Conservation (phyloP, 1,284 basidiomycete genomes). For the Austroboletus niveus region DNA sequence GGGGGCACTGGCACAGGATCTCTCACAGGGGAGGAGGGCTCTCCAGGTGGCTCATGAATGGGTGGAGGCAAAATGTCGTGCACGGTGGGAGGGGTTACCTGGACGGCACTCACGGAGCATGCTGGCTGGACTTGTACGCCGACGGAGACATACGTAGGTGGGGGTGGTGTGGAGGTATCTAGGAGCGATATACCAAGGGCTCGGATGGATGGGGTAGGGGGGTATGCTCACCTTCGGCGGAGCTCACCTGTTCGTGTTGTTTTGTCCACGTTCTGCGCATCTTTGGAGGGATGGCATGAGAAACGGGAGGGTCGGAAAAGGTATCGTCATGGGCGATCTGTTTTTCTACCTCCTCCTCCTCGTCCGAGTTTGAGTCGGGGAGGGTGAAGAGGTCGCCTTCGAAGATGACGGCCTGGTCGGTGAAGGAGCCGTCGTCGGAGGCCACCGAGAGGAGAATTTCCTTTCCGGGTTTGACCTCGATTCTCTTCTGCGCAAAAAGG, state of each 20-base stretch:
- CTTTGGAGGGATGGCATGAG: constrained; percentile 49
- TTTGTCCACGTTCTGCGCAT: constrained; percentile 56
- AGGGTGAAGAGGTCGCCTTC: constrained; percentile 45
- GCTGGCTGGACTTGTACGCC: constrained; percentile 36
- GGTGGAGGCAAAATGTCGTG: constrained; percentile 10
- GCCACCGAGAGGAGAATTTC: constrained; percentile 60
- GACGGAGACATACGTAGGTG: constrained; percentile 32
- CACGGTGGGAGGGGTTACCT: constrained; percentile 30
- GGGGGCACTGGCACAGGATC: constrained; percentile 7
- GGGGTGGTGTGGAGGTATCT: constrained; percentile 23
- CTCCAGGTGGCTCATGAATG: constrained; percentile 2
- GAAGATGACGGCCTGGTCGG: constrained; percentile 54
- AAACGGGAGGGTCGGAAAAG: constrained; percentile 27
- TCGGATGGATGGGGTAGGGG: constrained; percentile 17
- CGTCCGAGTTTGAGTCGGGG: constrained; percentile 37
- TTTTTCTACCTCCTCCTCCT: constrained; percentile 36
- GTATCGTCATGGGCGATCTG: constrained; percentile 40
- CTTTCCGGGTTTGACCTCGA: constrained; percentile 65
- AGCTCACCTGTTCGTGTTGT: constrained; percentile 41
- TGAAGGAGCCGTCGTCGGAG: constrained; percentile 47
- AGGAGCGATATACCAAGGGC: constrained; percentile 27
- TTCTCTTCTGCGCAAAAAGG: constrained; percentile 61
- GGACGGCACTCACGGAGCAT: constrained; percentile 37
- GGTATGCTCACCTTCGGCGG: constrained; percentile 35
- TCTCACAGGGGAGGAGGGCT: constrained; percentile 11